A percentile compares a stretch with the other conserved stretches of the same genome.
Conservation (phyloP, 169 alveolate genomes). For the Plasmodium relictum region DNA sequence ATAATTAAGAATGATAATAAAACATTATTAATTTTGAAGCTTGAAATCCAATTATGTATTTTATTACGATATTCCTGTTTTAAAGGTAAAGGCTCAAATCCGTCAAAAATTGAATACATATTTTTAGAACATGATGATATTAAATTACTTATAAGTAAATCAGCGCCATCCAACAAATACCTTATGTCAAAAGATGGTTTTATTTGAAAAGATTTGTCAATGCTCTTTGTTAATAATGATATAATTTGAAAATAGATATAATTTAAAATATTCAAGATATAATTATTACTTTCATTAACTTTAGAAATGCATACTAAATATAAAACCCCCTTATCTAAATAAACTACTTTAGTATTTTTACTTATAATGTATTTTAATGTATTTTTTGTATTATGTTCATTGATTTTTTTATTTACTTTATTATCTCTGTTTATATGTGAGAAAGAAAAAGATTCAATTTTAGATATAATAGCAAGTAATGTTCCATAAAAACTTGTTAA, state of each 20-base stretch:
- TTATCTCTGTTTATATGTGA: slow-evolving; percentile 64
- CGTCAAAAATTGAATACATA: slow-evolving; percentile 78
- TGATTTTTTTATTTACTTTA: slow-evolving; percentile 35
- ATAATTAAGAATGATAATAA: slow-evolving; percentile 81
- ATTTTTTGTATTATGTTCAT: slow-evolving; percentile 27
- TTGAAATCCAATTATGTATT: slow-evolving; percentile 77
- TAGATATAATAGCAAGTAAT: slow-evolving; percentile 88
- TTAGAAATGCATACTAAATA: slow-evolving; percentile 84
- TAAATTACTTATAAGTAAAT: slow-evolving; percentile 66
- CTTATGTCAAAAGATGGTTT: slow-evolving; percentile 84
- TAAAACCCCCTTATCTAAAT: slow-evolving; percentile 86
- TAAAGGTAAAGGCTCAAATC: slow-evolving; percentile 85
- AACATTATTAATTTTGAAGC: slow-evolving; percentile 78
- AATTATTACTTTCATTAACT: slow-evolving; percentile 80
- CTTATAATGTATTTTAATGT: slow-evolving; percentile 79
- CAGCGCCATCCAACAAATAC: slow-evolving; percentile 84
- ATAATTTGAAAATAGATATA: slow-evolving; percentile 84
- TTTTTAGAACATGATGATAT: slow-evolving; percentile 74
- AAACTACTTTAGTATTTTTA: slow-evolving; percentile 83
- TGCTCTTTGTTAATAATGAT: slow-evolving; percentile 87
- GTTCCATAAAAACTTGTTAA: slow-evolving; percentile 78
- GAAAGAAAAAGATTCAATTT: slow-evolving; percentile 81
- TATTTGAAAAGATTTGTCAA: slow-evolving; percentile 85
- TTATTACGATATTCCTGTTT: slow-evolving; percentile 80
- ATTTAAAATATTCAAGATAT: slow-evolving; percentile 79